Evolutionary conservation across 1,139 yeast genomes (phyloP).

Genomic region (Suhomyces choctaworum): DNA sequence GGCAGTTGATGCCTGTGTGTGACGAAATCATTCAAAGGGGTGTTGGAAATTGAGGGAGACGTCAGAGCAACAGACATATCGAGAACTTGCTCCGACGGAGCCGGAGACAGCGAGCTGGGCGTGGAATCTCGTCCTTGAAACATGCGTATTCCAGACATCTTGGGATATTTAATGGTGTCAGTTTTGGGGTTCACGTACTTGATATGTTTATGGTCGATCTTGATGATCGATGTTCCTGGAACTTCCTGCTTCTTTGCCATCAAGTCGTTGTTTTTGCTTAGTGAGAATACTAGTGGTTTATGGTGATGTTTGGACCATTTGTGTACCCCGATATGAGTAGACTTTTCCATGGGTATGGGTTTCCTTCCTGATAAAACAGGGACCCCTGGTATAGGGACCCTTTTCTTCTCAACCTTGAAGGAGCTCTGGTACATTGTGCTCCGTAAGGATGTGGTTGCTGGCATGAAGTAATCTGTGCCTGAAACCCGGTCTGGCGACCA

Average conservation of each 20-base stretch:
- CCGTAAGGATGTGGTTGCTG: too few species aligned
- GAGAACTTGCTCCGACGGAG: slow-evolving; percentile 6
- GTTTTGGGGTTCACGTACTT: slow-evolving; percentile 12
- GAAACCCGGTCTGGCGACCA: background rate
- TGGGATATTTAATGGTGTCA: slow-evolving; percentile 12
- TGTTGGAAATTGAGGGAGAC: background rate
- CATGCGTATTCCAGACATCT: slow-evolving; percentile 11
- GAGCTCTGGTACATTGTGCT: slow-evolving; percentile 7
- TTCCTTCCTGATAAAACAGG: slow-evolving; percentile 12
- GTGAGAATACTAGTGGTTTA: slow-evolving; percentile 16
- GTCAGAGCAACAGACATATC: slow-evolving; percentile 1
- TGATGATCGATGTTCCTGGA: slow-evolving; percentile 19
- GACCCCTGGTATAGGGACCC: slow-evolving; percentile 17
- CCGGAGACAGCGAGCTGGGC: too few species aligned
- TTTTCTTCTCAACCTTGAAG: slow-evolving; percentile 13
- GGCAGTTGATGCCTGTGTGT: too few species aligned
- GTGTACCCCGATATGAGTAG: slow-evolving; percentile 11
- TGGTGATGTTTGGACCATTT: slow-evolving; percentile 16
- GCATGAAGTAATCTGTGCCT: background rate
- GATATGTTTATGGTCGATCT: slow-evolving; percentile 7
- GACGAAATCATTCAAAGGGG: background rate
- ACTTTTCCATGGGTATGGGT: slow-evolving; percentile 3
- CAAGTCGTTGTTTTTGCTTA: slow-evolving; percentile 17
- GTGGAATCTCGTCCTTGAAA: slow-evolving; percentile 4
- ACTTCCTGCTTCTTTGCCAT: slow-evolving; percentile 15